Evolutionary conservation across 1,139 yeast genomes (phyloP).

Genomic region (Protomyces macrosporus): DNA sequence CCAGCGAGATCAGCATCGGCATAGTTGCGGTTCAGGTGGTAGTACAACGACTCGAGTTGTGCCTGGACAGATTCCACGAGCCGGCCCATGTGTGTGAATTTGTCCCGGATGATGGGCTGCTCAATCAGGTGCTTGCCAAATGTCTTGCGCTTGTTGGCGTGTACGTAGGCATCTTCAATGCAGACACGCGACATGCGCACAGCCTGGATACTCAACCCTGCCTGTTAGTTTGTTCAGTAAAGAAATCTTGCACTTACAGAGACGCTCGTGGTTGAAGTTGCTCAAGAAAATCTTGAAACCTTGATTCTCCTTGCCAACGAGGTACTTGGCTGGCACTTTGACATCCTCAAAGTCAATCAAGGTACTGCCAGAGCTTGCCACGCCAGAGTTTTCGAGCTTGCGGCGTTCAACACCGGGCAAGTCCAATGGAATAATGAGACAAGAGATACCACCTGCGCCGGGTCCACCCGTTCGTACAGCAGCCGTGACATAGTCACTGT

Average conservation of each 20-base stretch:
- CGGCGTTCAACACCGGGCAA: conserved; percentile 43
- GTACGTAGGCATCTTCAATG: conserved; percentile 43
- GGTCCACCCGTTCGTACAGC: conserved; percentile 47
- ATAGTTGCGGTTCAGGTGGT: conserved; percentile 39
- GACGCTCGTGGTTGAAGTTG: conserved; percentile 46
- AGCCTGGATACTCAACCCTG: conserved; percentile 40
- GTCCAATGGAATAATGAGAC: conserved; percentile 42
- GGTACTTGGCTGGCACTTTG: conserved; percentile 45
- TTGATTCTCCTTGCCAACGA: conserved; percentile 44
- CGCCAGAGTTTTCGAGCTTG: conserved; percentile 43
- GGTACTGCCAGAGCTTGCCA: conserved; percentile 43
- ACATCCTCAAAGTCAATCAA: conserved; percentile 45
- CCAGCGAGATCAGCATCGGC: conserved; percentile 46
- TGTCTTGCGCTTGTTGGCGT: conserved; percentile 43
- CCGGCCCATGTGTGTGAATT: conserved; percentile 45
- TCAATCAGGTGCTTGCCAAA: conserved; percentile 44
- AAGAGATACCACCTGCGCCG: conserved; percentile 43
- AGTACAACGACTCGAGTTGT: conserved; percentile 41
- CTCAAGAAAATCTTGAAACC: conserved; percentile 47
- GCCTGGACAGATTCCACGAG: conserved; percentile 42
- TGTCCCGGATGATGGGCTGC: conserved; percentile 45
- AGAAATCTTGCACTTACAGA: conserved; percentile 35
- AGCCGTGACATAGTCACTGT: conserved; percentile 42
- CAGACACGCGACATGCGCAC: conserved; percentile 43
- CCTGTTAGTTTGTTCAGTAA: not conserved